Conservation (phyloP, 1,284 basidiomycete species). For the Coriolopsis trogii region DNA sequence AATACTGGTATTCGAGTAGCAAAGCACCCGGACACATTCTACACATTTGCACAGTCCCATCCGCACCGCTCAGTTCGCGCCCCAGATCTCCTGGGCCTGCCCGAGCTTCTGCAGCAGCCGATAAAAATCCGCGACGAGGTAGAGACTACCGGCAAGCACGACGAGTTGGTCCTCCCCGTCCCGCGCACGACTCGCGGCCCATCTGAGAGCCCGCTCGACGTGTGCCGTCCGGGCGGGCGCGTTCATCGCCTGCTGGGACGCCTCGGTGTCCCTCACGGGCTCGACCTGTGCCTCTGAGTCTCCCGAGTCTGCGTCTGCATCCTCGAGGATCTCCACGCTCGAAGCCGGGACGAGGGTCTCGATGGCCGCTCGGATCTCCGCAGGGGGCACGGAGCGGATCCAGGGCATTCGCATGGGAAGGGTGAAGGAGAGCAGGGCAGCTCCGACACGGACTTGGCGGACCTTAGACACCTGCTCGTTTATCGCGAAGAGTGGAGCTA, state of each 20-base stretch:
- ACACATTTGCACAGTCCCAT: too few species aligned
- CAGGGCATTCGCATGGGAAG: constrained; percentile 91
- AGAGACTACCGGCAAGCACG: constrained; percentile 87
- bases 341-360: constrained; percentile 39
- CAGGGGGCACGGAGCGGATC: constrained; percentile 67
- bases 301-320: constrained; percentile 28
- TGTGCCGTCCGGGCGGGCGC: constrained; percentile 33
- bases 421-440: constrained; percentile 66
- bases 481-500: constrained; percentile 58
- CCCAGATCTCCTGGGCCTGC: constrained; percentile 22
- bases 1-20: too few species aligned
- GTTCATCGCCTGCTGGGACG: constrained; percentile 29
- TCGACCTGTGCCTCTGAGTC: constrained; percentile 34
- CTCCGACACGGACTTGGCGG: constrained; percentile 32
- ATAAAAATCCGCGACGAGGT: constrained; percentile 90
- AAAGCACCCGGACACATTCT: too few species aligned
- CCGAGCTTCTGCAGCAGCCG: constrained; percentile 42
- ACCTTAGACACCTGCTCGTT: constrained; percentile 13
- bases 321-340: constrained; percentile 45
- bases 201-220: constrained; percentile 22
- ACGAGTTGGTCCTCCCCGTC: constrained; percentile 46
- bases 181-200: constrained; percentile 27
- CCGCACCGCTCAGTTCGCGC: constrained; percentile 17
- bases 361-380: constrained; percentile 50
- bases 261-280: constrained; percentile 17